Evolutionary conservation across 1,284 basidiomycete species (phyloP).

Genomic region (Boletus calvinii): DNA sequence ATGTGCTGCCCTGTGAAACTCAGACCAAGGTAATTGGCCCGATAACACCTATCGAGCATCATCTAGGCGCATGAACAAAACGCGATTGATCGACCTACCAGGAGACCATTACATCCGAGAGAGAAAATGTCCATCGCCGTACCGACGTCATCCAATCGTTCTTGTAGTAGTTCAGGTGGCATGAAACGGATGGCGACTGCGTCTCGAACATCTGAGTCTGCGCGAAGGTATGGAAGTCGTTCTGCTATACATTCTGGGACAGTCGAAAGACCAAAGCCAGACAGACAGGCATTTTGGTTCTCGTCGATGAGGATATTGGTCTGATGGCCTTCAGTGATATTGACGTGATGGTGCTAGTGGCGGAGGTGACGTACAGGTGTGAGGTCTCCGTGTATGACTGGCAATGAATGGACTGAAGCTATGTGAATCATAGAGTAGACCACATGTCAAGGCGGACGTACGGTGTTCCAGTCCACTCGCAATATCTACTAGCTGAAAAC

Average conservation of each 20-base stretch:
- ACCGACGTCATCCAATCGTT: neutral
- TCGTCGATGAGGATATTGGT: constrained; percentile 20
- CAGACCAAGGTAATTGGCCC: constrained; percentile 20
- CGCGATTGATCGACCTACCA: constrained; percentile 1
- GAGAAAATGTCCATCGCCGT: constrained; percentile 20
- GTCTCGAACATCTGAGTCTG: constrained; percentile 12
- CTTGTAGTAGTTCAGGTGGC: constrained; percentile 9
- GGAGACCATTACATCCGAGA: constrained; percentile 18
- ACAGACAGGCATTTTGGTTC: constrained; percentile 6
- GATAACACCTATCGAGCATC: constrained; percentile 16
- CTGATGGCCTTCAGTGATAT: neutral
- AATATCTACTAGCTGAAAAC: constrained; percentile 17
- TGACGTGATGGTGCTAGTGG: neutral
- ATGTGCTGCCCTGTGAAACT: constrained; percentile 3
- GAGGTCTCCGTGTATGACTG: constrained; percentile 19
- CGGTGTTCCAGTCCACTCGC: constrained; percentile 18
- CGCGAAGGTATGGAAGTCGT: constrained; percentile 11
- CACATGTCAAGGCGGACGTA: constrained; percentile 1
- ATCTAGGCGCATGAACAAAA: neutral
- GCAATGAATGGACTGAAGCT: constrained; percentile 15
- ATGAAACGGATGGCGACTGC: constrained; percentile 13
- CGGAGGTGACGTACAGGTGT: constrained; percentile 8
- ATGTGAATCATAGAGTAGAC: neutral
- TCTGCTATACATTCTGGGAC: constrained; percentile 13
- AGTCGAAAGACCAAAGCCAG: constrained; percentile 18